Evolutionary conservation across 1,139 yeast species (phyloP).

Genomic region (Torulaspora globosa): DNA sequence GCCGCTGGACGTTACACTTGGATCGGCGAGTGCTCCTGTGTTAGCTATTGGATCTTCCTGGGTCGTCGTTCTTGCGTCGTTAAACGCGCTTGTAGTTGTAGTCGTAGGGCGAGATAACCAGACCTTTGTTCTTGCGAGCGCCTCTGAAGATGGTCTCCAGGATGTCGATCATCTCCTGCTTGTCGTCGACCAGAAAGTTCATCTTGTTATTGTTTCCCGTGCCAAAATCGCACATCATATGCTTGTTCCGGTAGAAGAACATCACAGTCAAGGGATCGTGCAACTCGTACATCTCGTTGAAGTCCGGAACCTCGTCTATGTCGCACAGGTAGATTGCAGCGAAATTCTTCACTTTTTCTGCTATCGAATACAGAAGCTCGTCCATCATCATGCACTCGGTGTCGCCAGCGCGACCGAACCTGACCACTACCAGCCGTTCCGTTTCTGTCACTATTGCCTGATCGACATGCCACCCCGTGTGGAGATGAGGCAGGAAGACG

Average conservation of each 20-base stretch:
- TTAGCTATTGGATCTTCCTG: too few relatives aligned
- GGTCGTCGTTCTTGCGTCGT: not conserved
- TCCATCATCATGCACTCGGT: constrained; percentile 87
- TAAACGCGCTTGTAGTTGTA: constrained; percentile 33
- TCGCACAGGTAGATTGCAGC: constrained; percentile 88
- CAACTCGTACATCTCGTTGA: constrained; percentile 88
- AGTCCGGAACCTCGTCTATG: constrained; percentile 83
- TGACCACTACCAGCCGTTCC: constrained; percentile 76
- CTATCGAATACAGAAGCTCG: constrained; percentile 70
- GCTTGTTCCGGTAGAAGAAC: constrained; percentile 92
- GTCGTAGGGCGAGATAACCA: constrained; percentile 71
- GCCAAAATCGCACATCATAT: constrained; percentile 98
- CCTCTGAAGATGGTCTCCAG: constrained; percentile 87
- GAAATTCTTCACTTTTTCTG: constrained; percentile 81
- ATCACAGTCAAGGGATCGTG: constrained; percentile 87
- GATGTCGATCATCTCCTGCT: constrained; percentile 88
- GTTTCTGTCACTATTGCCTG: constrained; percentile 86
- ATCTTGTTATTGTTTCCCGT: constrained; percentile 95
- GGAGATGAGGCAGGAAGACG: constrained; percentile 79
- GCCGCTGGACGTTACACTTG: too few relatives aligned
- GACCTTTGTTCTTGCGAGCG: constrained; percentile 87
- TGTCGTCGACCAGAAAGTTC: constrained; percentile 72
- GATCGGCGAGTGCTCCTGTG: too few relatives aligned
- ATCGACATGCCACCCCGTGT: constrained; percentile 94
- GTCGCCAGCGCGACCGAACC: constrained; percentile 79